phyloP scores from a whole-genome alignment of 2,329 filamentous ascomycete species.

The Parasarocladium wereldwijsianum region DNA sequence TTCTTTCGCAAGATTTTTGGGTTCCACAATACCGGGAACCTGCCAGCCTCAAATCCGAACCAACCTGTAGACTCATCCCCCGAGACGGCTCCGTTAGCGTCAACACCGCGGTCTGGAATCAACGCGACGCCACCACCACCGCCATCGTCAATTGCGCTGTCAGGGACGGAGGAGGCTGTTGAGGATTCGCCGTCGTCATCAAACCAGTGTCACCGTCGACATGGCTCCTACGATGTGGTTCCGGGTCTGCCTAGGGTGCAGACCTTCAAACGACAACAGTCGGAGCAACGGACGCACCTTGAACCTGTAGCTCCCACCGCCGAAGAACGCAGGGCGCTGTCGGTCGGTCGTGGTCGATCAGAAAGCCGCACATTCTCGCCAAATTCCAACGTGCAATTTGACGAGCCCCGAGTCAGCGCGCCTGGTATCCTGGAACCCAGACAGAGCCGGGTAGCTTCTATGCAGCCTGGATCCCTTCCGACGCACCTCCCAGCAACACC shows the following conservation, averaged over 20 bases:
- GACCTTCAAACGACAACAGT: conserved; percentile 72
- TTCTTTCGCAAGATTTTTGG: conserved; percentile 16
- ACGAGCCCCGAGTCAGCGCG: conserved; percentile 30
- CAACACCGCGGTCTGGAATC: no score
- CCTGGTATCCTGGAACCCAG: conserved; percentile 23
- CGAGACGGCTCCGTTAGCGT: no score
- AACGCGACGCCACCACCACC: no score
- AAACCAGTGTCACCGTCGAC: no score
- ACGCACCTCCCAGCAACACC: no score
- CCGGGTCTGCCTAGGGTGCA: conserved; percentile 62
- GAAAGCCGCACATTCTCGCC: conserved; percentile 16
- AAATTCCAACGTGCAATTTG: conserved; percentile 8
- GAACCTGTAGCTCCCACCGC: conserved; percentile 47
- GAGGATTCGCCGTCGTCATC: no score
- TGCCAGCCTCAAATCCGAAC: neutral
- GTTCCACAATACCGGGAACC: conserved; percentile 1
- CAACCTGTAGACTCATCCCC: no score
- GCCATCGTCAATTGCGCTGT: conserved; percentile 18
- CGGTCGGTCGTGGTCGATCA: conserved; percentile 41
- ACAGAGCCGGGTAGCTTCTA: no score
- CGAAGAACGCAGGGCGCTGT: conserved; percentile 58
- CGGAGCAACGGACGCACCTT: conserved; percentile 62
- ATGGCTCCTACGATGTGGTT: conserved; percentile 47
- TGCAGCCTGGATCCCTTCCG: no score
- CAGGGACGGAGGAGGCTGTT: no score